Percentiles rank a stretch among this genome's conserved stretches.
Evolutionary conservation across 768 basidiomycete species (phyloP).

Genomic region (Crassisporium funariophilum): DNA sequence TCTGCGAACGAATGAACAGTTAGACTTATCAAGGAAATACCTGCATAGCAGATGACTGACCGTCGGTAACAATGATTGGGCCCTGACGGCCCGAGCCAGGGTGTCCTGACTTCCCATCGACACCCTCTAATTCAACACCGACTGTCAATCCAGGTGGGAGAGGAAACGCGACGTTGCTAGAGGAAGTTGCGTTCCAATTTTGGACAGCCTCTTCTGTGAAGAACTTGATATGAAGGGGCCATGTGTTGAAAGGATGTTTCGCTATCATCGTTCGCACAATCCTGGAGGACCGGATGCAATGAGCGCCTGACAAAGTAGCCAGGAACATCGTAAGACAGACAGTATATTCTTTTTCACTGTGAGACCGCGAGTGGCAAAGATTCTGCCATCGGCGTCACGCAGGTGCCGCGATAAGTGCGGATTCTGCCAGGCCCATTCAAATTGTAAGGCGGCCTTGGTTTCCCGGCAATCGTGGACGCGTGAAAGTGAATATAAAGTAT

Average conservation of each 20-base stretch:
- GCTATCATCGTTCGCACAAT: constrained; percentile 66
- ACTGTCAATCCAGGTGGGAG: constrained; percentile 57
- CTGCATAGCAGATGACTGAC: constrained; percentile 34
- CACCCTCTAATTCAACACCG: constrained; percentile 63
- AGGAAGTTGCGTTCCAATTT: constrained; percentile 47
- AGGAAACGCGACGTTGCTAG: constrained; percentile 19
- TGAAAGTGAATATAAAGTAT: not conserved
- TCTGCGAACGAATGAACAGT: constrained; percentile 30
- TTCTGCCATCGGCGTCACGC: constrained; percentile 42
- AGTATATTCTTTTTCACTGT: constrained; percentile 47
- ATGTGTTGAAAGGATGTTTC: constrained; percentile 65
- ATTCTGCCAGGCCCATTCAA: constrained; percentile 90
- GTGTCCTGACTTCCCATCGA: constrained; percentile 63
- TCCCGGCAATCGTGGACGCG: not conserved
- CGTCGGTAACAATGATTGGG: constrained; percentile 60
- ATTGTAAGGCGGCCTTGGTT: constrained; percentile 65
- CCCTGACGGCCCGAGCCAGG: constrained; percentile 54
- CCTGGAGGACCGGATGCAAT: constrained; percentile 32
- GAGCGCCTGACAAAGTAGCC: not conserved
- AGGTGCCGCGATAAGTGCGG: constrained; percentile 70
- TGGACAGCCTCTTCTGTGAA: constrained; percentile 66
- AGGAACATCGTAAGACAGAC: constrained; percentile 35
- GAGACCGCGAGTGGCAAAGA: constrained; percentile 36
- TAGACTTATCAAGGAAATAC: not conserved
- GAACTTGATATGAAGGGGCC: constrained; percentile 76